Conservation (phyloP, 2,329 filamentous ascomycete species). For the Tricladium varicosporioides region DNA sequence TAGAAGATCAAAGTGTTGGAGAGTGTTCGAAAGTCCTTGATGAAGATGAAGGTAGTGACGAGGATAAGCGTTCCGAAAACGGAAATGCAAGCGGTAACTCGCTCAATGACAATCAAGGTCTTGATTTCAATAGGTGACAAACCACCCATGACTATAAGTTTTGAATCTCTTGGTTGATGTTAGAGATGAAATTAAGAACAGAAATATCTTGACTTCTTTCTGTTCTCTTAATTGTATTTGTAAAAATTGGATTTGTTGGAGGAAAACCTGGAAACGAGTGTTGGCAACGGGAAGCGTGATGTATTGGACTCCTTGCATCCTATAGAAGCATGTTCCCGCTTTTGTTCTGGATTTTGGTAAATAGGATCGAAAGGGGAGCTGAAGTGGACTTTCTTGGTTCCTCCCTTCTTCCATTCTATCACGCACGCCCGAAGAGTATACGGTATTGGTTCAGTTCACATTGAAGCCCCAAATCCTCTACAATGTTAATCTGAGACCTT, state of each 20-base stretch:
- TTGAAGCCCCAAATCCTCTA: no score
- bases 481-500: no score
- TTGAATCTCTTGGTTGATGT: not conserved
- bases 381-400: not conserved
- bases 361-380: not conserved
- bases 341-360: not conserved
- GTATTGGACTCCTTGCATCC: not conserved
- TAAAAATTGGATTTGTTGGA: not conserved
- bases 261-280: not conserved
- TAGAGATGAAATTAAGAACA: not conserved
- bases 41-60: constrained; percentile 66
- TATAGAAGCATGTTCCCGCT: not conserved
- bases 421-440: not conserved
- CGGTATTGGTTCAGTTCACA: not conserved
- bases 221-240: not conserved
- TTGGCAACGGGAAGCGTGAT: not conserved
- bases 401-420: not conserved
- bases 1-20: constrained; percentile 69
- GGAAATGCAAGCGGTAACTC: constrained; percentile 68
- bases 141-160: constrained; percentile 5
- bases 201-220: not conserved
- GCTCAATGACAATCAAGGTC: constrained; percentile 62
- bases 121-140: constrained; percentile 40
- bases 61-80: constrained; percentile 69
- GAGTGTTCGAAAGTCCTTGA: constrained; percentile 71